Conservation (phyloP, 345 rosid species). For the Barbarea vulgaris region DNA sequence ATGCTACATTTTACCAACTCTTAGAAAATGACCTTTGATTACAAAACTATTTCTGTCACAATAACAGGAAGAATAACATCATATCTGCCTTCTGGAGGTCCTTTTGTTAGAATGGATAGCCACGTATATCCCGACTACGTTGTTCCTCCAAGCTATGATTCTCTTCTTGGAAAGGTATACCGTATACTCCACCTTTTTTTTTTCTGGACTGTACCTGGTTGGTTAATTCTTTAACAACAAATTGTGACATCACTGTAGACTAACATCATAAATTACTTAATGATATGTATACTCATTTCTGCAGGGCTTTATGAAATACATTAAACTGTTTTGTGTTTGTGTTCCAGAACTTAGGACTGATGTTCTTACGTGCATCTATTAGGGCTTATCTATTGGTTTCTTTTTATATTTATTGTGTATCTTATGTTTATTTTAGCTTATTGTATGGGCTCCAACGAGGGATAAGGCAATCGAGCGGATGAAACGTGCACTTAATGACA, state of each 20-base stretch:
- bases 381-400: background rate
- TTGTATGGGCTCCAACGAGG: conserved; percentile 98
- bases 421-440: conserved; percentile 58
- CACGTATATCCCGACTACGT: conserved; percentile 95
- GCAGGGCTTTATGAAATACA: background rate
- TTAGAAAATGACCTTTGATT: conserved; percentile 13
- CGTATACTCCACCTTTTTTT: conserved; percentile 46
- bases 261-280: background rate
- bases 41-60: background rate
- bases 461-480: conserved; percentile 97
- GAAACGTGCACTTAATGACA: conserved; percentile 98
- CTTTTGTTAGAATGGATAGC: conserved; percentile 99
- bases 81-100: conserved; percentile 98
- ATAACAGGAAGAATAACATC: conserved; percentile 89
- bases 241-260: background rate
- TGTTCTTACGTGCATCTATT: background rate
- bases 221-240: background rate
- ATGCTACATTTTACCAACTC: background rate
- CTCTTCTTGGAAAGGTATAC: conserved; percentile 94
- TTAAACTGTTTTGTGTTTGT: background rate
- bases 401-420: background rate
- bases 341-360: background rate
- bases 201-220: conserved; percentile 25
- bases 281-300: background rate
- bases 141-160: conserved; percentile 99